Percentiles rank a stretch among this genome's conserved stretches.
These are phyloP conservation scores for Conticribra guillardii DNA, from an alignment of 108 stramenopile species.

Conservation along the genomic window DNA sequence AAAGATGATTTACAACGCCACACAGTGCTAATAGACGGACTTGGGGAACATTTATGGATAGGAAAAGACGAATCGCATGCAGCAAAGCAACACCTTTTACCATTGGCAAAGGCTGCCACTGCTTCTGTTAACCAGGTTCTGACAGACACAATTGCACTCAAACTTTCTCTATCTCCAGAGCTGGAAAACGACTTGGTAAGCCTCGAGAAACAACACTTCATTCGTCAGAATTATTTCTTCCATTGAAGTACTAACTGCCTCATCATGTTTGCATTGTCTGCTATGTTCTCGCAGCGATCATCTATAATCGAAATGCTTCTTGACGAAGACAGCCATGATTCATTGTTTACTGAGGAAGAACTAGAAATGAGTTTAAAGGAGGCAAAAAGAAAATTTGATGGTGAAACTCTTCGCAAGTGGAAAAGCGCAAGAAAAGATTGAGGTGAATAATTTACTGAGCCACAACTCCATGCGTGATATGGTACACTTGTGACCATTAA, in stretches of 20 bases:
- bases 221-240: too few relatives aligned
- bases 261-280: too few relatives aligned
- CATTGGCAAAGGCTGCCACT: conserved; percentile 41
- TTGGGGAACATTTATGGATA: conserved; percentile 55
- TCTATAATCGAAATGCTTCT: conserved; percentile 55
- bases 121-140: conserved; percentile 26
- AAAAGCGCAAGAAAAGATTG: conserved; percentile 26
- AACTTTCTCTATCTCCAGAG: conserved; percentile 19
- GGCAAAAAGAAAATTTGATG: conserved; percentile 62
- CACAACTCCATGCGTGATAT: too few relatives aligned
- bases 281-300: too few relatives aligned
- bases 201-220: too few relatives aligned
- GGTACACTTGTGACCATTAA: too few relatives aligned
- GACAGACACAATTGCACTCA: conserved; percentile 39
- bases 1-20: conserved; percentile 53
- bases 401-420: conserved; percentile 70
- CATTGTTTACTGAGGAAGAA: conserved; percentile 60
- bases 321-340: conserved; percentile 24
- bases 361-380: conserved; percentile 59
- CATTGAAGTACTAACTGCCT: too few relatives aligned
- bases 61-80: conserved; percentile 57
- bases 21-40: conserved; percentile 38
- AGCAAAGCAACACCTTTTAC: conserved; percentile 61
- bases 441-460: too few relatives aligned
- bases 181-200: conserved; percentile 42